phyloP scores from a whole-genome alignment of 176 grass and related monocot species.

The Oryza meyeriana region DNA sequence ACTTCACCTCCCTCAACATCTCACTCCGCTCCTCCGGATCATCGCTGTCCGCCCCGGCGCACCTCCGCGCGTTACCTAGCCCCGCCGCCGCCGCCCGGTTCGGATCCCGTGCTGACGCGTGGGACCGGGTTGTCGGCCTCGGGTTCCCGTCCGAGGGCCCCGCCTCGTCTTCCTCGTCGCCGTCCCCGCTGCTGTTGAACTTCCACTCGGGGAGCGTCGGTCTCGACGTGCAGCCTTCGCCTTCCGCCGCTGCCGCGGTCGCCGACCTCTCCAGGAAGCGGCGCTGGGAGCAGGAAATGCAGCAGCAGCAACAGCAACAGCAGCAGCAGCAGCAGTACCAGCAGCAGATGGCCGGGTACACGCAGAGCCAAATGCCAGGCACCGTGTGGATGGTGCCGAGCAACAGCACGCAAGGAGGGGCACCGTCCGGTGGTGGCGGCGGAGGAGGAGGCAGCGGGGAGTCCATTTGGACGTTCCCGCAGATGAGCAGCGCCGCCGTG shows the following conservation, averaged over 20 bases:
- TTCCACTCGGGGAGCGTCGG: conserved; percentile 80
- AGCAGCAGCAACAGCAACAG: conserved; percentile 39
- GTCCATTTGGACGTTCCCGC: conserved; percentile 88
- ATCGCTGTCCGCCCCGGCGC: conserved; percentile 65
- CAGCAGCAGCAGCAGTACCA: conserved; percentile 66
- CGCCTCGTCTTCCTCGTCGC: conserved; percentile 60
- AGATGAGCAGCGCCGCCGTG: conserved; percentile 58
- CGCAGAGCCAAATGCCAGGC: conserved; percentile 71
- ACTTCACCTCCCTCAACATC: conserved; percentile 98
- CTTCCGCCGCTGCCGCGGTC: conserved; percentile 41
- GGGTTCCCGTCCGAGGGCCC: conserved; percentile 62
- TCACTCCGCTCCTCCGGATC: conserved; percentile 91
- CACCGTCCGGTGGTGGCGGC: conserved; percentile 24
- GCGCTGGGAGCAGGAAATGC: conserved; percentile 81
- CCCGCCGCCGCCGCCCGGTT: conserved; percentile 30
- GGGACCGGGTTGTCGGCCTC: conserved; percentile 60
- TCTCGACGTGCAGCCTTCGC: conserved; percentile 66
- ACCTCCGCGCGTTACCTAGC: conserved; percentile 52
- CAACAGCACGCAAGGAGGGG: conserved; percentile 57
- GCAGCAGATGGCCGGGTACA: conserved; percentile 88
- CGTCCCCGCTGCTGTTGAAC: conserved; percentile 70
- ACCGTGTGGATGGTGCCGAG: conserved; percentile 94
- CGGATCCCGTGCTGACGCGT: conserved; percentile 44
- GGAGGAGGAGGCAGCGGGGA: conserved; percentile 37
- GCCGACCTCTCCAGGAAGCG: conserved; percentile 65